Evolutionary conservation across 2,329 filamentous ascomycete genomes (phyloP), one percentile per base, ranked within the genome.

Genomic region (Cladosporium sp.): DNA sequence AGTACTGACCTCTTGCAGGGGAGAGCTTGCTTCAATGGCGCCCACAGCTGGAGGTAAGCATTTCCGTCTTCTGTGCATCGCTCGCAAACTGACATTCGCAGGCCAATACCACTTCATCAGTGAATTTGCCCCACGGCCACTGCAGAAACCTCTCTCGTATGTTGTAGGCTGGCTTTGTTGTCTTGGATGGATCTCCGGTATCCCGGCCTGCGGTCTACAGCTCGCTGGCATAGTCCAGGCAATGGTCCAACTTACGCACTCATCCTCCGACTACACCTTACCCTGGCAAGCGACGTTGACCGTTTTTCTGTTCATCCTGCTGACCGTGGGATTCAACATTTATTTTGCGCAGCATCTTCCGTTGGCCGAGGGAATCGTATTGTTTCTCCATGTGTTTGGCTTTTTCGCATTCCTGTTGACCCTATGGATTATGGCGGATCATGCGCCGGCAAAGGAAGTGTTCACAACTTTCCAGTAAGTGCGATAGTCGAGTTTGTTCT

Each of bases 81-180:
- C n/a, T 10, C 49, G 30, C 7, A 28, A 4, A 38, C 32, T 63
- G 15, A 65, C 38, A 24, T 28, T 38, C 49, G 15, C 15, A 60
- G 68, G 68, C 32, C 69, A 75, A 65, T 75, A 73, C 62, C 71
- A 74, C 59, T 73, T 69, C 78, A 80, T 81, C 1, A 78, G 76
- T 21, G 75, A 82, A 36, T 78, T 82, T 26, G 80, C 80, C 4
- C 81, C 81, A 12, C 73, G 72, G 6, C 76, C 75, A 3, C 77
- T 75, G 54, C 80, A 80, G 66, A 79, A 77, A 51, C 78, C 81
- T 59, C 76, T 82, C 63, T 81, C 80, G 68, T 83, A 82, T 65
- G 73, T 83, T 24, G 76, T 80, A 8, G 80, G 80, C 15, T 82
- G 80, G 81, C 75, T 70, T 67, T 76, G 69, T 59, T 77, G 71